Conservation (phyloP, 1,139 yeast species). For the Nakaseomyces bracarensis region DNA sequence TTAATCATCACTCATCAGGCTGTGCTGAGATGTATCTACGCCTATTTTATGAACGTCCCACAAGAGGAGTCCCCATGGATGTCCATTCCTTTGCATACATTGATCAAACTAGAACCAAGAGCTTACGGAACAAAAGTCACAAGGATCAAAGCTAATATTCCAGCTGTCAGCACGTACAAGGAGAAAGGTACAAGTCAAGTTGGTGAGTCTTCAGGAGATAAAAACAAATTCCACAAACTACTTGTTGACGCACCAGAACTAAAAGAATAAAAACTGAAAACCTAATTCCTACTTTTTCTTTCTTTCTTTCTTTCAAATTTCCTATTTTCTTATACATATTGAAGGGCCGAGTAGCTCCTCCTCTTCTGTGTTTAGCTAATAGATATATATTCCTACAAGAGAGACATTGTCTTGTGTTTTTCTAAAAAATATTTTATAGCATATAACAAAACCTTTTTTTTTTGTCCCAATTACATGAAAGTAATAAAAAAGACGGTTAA, state of each 20-base stretch:
- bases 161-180: conserved; percentile 94
- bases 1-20: conserved; percentile 97
- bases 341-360: too few species aligned
- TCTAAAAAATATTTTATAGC: too few species aligned
- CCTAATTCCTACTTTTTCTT: not conserved
- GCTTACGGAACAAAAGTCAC: conserved; percentile 87
- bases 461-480: too few species aligned
- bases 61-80: conserved; percentile 98
- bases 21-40: conserved; percentile 89
- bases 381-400: too few species aligned
- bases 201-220: conserved; percentile 43
- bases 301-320: not conserved
- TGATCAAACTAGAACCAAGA: conserved; percentile 86
- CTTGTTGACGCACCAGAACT: conserved; percentile 31
- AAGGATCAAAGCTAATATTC: conserved; percentile 87
- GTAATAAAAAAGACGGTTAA: too few species aligned
- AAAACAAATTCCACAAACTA: conserved; percentile 29
- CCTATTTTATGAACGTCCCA: conserved; percentile 96
- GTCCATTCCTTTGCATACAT: conserved; percentile 94
- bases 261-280: too few species aligned
- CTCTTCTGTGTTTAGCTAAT: too few species aligned
- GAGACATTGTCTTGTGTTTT: too few species aligned
- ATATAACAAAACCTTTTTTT: too few species aligned
- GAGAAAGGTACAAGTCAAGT: conserved; percentile 83
- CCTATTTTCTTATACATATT: too few species aligned